phyloP scores from a whole-genome alignment of 2,329 filamentous ascomycete genomes.

The Phialophora verrucosa region DNA sequence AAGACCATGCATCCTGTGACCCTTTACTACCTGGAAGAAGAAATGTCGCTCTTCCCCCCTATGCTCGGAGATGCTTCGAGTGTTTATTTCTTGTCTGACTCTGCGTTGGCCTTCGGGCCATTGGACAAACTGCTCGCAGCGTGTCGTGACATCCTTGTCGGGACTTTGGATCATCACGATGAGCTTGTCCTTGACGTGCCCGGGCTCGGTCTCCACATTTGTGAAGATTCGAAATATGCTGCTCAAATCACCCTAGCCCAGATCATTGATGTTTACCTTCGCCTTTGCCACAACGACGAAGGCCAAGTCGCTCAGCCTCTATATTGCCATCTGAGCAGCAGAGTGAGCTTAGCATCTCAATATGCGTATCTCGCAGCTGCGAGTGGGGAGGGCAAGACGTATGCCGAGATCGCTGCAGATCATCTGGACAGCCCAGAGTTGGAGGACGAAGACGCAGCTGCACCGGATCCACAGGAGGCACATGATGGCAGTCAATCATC shows the following conservation, averaged over 20 bases:
- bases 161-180: conserved; percentile 61
- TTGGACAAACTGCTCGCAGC: conserved; percentile 63
- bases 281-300: conserved; percentile 65
- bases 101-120: conserved; percentile 58
- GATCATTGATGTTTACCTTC: conserved; percentile 64
- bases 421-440: conserved; percentile 31
- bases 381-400: conserved; percentile 63
- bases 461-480: conserved; percentile 11
- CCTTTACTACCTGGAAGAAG: conserved; percentile 61
- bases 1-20: conserved; percentile 53
- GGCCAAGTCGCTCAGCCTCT: conserved; percentile 59
- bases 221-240: conserved; percentile 60
- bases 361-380: conserved; percentile 59
- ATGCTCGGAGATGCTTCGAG: conserved; percentile 56
- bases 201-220: conserved; percentile 60
- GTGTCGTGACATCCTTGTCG: conserved; percentile 59
- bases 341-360: conserved; percentile 60
- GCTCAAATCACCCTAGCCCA: conserved; percentile 60
- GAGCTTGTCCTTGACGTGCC: conserved; percentile 63
- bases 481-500: neutral
- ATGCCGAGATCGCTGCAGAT: conserved; percentile 53
- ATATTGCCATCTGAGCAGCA: conserved; percentile 63
- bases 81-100: conserved; percentile 63
- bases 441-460: conserved; percentile 15
- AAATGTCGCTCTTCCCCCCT: conserved; percentile 65